Evolutionary conservation across 345 rosid genomes (phyloP).

Genomic region (Noccaea bulbosa): DNA sequence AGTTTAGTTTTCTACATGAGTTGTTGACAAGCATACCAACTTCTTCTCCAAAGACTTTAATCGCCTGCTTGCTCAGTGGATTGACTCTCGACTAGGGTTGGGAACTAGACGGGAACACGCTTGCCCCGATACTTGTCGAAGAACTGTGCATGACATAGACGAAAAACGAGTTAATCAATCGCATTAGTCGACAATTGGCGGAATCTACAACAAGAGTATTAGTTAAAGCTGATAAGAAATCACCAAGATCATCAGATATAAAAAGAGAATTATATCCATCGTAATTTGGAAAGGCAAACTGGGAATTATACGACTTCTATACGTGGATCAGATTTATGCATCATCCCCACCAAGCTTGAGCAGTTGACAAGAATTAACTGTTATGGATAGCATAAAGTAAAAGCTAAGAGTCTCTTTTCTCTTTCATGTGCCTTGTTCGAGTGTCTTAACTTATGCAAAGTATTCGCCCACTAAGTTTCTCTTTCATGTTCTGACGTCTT

Average conservation of each 20-base stretch:
- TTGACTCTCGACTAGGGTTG: background rate
- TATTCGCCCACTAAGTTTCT: background rate
- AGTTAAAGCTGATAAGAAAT: background rate
- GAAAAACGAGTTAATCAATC: slow-evolving; percentile 4
- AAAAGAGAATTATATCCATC: slow-evolving; percentile 10
- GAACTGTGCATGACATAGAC: slow-evolving; percentile 35
- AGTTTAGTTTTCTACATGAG: slow-evolving; percentile 32
- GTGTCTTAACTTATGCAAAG: background rate
- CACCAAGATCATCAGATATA: slow-evolving; percentile 26
- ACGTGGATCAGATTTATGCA: background rate
- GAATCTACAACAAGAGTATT: background rate
- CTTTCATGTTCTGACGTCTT: slow-evolving; percentile 9
- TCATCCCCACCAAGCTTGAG: slow-evolving; percentile 11
- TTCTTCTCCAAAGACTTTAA: slow-evolving; percentile 27
- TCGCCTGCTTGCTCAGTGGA: slow-evolving; percentile 22
- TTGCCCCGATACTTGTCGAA: slow-evolving; percentile 50
- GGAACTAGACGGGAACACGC: slow-evolving; percentile 44
- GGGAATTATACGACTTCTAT: background rate
- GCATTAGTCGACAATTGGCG: background rate
- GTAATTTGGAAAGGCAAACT: slow-evolving; percentile 7
- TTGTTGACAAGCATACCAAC: slow-evolving; percentile 28
- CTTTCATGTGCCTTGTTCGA: background rate
- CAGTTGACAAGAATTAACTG: background rate
- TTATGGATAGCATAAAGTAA: slow-evolving; percentile 11
- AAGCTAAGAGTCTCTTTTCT: no score